Base-by-base conservation (phyloP, 306 rosid species). In the Begonia peltatifolia region DNA sequence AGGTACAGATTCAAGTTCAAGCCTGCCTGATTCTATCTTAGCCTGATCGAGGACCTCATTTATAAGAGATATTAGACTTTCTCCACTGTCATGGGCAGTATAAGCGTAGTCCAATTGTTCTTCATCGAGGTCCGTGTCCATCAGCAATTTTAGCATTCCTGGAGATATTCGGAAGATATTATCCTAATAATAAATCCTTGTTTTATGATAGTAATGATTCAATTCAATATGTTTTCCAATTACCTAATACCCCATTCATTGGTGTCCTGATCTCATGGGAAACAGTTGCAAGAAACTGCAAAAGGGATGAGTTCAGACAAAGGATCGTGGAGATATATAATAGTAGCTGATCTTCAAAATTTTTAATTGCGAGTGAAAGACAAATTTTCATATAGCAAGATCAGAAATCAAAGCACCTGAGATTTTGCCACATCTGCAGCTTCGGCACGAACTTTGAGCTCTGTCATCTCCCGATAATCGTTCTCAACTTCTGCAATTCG, bases 211-310 rank as follows among this genome's bases (percentile, higher is more conserved):
- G 17, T 14, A 63, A 60, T 47, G 55, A 12, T 52, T 55, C 38
- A 36, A 47, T 5, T 55, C 65, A 9, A 38, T 44, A 14, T 60
- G 61, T 14, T 44, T 67, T 16, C 9, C 42, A 50, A 47, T 69
- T 72, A 88, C 96, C 97, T 85, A 90, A 80, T 64, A 85, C 95
- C 57, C 97, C 95, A 63, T 80, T 90, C 97, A 85, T 85, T 63
- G 95, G 97, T 71, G 97, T 90, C 78, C 97, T 75, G 73, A 90
- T 90, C 88, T 90, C 95, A 9, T 90, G 97, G 59, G 97, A 90
- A 69, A 90, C 97, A 14, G 95, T 90, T 6, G 95, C 97, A 71
- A 90, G 85, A 76, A 90, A 85, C 95, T 88, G 60, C 79, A 79
- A 54, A 66, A 63, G 50, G 50, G 52, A 50, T 49, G 70, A 63